Base-by-base conservation (phyloP, 345 rosid genomes). In the Diplotaxis tenuifolia region DNA sequence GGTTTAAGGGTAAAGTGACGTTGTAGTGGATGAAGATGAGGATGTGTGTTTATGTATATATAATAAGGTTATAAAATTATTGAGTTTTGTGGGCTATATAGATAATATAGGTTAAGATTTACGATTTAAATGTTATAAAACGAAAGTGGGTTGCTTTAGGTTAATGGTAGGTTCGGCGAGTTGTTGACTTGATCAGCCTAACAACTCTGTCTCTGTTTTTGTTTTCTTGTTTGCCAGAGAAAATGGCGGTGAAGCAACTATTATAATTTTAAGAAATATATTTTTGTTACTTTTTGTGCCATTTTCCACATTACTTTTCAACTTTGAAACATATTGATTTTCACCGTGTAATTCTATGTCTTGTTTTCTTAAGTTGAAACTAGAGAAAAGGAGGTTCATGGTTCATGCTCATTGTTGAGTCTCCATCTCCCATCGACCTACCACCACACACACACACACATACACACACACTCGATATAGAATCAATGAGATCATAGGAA, bases 131-230 rank as follows among this genome's bases (percentile, higher is more conserved):
- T 32, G 56, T 23, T 25, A 14, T n/a, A n/a, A 5, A 38, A 68
- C 57, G 21, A 62, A 62, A 76, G 75, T 45, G 66, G 80, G 62
- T 70, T 63, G 67, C 66, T 76, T 76, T 76, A 63, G 80, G 80
- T 76, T 76, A 56, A 76, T 76, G 80, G 70, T 76, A 76, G 80
- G 80, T 76, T 76, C 72, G 80, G 80, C 80, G 54, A 70, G 75
- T 76, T 76, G 72, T 76, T 76, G 80, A 76, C 80, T 76, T 70
- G 79, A 76, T 12, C n/a, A n/a, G 76, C 72, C 27, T 76, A 76
- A 65, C 80, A 71, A 71, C 76, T 77, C 67, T 76, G 45, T 32
- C 34, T 59, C 20, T 74, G 49, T 55, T 56, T 28, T 55, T 31
- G 64, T 53, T 56, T 7, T n/a, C 32, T 34, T 32, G 20, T 52